Base-by-base conservation (phyloP, 2,329 filamentous ascomycete species). In the Penicillium decumbens region DNA sequence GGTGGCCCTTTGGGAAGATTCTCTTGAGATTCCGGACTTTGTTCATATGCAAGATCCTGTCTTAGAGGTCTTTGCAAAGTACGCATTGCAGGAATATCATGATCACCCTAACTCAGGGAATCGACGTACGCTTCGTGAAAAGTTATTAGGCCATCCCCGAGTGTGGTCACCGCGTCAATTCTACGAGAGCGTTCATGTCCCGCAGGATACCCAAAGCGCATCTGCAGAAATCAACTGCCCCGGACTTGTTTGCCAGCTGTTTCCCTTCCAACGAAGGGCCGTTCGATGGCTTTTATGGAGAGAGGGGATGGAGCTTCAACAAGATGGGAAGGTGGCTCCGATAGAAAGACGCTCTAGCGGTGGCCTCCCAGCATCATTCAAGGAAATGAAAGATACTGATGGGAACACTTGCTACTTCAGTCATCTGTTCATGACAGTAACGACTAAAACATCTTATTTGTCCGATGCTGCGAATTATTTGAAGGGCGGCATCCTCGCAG, bases 181-280 rank as follows among this genome's bases (percentile, higher is more conserved):
- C 51, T 77, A 77, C 45, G 67, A 74, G 25, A 74, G 69, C 57
- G 74, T 77, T 35, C 68, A 76, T 57, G 71, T 76, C 23, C 75
- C 75, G 10, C 55, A 58, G 18, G 59, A 68, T 30, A 62, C 62
- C 2, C 49, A 62, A 10, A 57, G 56, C n/a, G 45, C 66, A 25
- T 68, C 70, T 4, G 61, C 64, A 29, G 55, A 67, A 6, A 56
- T 75, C 6, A 60, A 66, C 32, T 71, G 67, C 49, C 60, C 68
- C 24, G 45, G 57, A 23, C 49, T 73, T 24, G 56, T 66, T 18
- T 73, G 67, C 43, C 53, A 68, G 24, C 65, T 77, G n/a, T 77
- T 73, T 52, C 73, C 75, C 3, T 78, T 78, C 46, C 75, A 78
- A 49, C 65, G 66, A 47, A 70, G 75, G 52, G 71, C 75, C 6